A percentile compares a stretch with the other conserved stretches of the same genome.
Conservation (phyloP, 2,329 filamentous ascomycete species). For the Catunica adiposa region DNA sequence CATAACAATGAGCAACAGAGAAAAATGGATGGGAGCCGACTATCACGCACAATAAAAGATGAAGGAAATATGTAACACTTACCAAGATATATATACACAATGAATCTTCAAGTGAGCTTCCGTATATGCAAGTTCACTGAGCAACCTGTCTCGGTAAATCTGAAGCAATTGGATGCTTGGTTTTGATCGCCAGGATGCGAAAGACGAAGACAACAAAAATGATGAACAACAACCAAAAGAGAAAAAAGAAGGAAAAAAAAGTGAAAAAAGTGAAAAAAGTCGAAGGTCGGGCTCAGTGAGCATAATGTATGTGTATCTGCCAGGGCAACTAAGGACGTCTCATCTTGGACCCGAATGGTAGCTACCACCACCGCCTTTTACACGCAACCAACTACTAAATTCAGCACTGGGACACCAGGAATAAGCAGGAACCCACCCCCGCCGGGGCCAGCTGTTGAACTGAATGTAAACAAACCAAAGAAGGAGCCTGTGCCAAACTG, state of each 20-base stretch:
- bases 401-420: neutral
- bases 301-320: neutral
- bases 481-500: neutral
- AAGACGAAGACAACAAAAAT: neutral
- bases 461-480: neutral
- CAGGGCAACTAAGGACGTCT: no score
- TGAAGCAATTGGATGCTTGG: neutral
- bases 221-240: neutral
- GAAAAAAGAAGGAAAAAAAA: neutral
- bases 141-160: neutral
- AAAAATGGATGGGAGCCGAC: neutral
- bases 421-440: neutral
- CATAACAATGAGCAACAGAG: neutral
- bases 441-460: no score
- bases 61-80: neutral
- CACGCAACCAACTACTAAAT: neutral
- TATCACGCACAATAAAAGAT: neutral
- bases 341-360: no score
- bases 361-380: no score
- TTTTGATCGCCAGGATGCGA: slow-evolving; percentile 2
- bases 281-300: slow-evolving; percentile 1
- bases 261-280: neutral
- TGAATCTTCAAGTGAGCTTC: neutral
- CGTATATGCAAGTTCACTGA: neutral
- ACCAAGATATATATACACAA: neutral